Evolutionary conservation across 805 yeast genomes (phyloP).

Genomic region (Maudiozyma saulgeensis): DNA sequence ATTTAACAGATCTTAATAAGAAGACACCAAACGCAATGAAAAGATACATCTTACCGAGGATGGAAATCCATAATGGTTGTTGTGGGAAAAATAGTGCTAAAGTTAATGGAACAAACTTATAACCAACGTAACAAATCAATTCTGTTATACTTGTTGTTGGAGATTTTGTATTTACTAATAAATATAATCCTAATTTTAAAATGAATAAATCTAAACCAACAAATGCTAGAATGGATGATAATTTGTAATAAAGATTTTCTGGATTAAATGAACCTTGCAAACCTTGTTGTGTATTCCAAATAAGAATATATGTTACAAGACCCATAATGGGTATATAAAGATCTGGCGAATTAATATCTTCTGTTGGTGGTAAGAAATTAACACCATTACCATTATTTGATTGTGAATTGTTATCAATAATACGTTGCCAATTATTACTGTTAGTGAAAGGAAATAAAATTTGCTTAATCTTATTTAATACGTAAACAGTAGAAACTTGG

Average conservation of each 20-base stretch:
- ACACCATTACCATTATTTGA: constrained; percentile 7
- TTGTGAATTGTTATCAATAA: constrained; percentile 15
- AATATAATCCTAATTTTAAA: constrained; percentile 73
- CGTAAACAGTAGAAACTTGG: constrained; percentile 85
- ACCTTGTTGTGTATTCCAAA: constrained; percentile 80
- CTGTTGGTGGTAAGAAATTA: constrained; percentile 52
- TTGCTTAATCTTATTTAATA: constrained; percentile 57
- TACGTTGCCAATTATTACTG: constrained; percentile 71
- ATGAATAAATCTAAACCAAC: constrained; percentile 66
- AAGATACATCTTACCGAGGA: constrained; percentile 41
- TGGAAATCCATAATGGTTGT: constrained; percentile 31
- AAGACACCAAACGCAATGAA: constrained; percentile 53
- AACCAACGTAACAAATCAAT: constrained; percentile 81
- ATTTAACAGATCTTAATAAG: constrained; percentile 47
- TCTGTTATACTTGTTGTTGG: constrained; percentile 55
- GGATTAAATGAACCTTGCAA: constrained; percentile 87
- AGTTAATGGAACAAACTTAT: constrained; percentile 79
- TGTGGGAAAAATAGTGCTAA: constrained; percentile 45
- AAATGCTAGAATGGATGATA: constrained; percentile 80
- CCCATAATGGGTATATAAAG: constrained; percentile 94
- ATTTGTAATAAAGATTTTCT: constrained; percentile 75
- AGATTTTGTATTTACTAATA: constrained; percentile 35
- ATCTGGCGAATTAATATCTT: constrained; percentile 92
- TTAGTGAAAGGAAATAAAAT: constrained; percentile 81
- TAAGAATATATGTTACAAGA: constrained; percentile 71